These are phyloP conservation scores for Podaxis mareebaensis DNA, from an alignment of 768 basidiomycete genomes.

Conservation along the genomic window DNA sequence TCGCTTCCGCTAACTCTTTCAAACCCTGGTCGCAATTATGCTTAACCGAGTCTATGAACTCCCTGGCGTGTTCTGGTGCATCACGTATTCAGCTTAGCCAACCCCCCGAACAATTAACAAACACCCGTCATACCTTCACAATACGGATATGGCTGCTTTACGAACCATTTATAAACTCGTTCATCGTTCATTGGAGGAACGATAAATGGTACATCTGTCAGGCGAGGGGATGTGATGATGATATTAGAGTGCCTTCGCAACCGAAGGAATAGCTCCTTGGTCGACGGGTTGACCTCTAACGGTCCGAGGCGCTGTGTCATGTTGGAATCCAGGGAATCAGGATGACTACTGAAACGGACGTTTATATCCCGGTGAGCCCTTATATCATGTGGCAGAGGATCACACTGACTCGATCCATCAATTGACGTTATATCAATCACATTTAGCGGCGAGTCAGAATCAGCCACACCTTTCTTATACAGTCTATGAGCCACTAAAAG, in stretches of 20 bases:
- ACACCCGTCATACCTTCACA: conserved; percentile 24
- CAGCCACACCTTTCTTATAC: not conserved
- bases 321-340: not conserved
- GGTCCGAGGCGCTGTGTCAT: conserved; percentile 19
- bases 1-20: conserved; percentile 27
- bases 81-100: not conserved
- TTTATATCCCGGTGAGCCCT: not conserved
- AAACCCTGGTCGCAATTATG: conserved; percentile 28
- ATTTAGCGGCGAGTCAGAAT: too few species aligned
- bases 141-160: conserved; percentile 55
- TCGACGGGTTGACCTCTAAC: conserved; percentile 32
- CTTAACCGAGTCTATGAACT: conserved; percentile 25
- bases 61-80: conserved; percentile 27
- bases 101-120: not conserved
- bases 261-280: conserved; percentile 49
- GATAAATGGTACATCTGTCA: conserved; percentile 38
- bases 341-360: not conserved
- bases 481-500: not conserved
- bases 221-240: conserved; percentile 60
- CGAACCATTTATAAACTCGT: not conserved
- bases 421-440: not conserved
- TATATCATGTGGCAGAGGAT: not conserved
- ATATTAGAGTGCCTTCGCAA: conserved; percentile 51
- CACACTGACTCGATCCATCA: not conserved
- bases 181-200: conserved; percentile 3